Evolutionary conservation across 2,329 filamentous ascomycete genomes (phyloP), one percentile per base, ranked within the genome.

Genomic region (Chaetomium strumarium): DNA sequence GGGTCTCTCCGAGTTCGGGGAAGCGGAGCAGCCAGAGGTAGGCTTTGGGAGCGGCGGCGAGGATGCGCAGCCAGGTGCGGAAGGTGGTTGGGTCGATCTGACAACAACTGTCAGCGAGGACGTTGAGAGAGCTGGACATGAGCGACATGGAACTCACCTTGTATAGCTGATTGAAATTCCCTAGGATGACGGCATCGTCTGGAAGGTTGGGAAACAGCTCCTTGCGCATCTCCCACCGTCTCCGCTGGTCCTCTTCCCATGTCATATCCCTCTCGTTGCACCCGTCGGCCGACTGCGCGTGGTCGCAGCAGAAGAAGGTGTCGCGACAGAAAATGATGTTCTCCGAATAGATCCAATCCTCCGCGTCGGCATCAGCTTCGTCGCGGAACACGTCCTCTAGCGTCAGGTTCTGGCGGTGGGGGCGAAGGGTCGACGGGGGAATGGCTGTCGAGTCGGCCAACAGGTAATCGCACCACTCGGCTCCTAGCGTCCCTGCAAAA

Each of bases 401-500:
- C 46, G 81, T 80, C 16, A 88, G 72, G 61, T 93, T 96, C 39
- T 81, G 78, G 52, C 90, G 81, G 71, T 83, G 87, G 1, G 90
- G 90, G 12, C 90, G 83, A 29, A 97, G 74, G 0, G 92, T 96
- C 24, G 84, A 81, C 0, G 78, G 79, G 1, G 93, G 93, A 49
- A 99, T 85, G 0, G 93, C 90, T 1, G 86, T 92, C 46, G 86
- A 77, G 64, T 99, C 93, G 3, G 93, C 91, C 24, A 97, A 79
- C 14, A 99, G 84, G 64, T 99, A 99, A 67, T 99, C 93, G 62
- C 93, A 99, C 93, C 93, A 99, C 66, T 99, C 93, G 2, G 93
- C 93, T 6, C 93, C 93, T 1, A 99, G 74, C 0, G 92, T 96
- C 10, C 93, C 93, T 0, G 93, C 93, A 66, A 99, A 99, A 0